These are phyloP conservation scores for Epichloe coenophiala DNA, from an alignment of 2,329 filamentous ascomycete species.

Conservation along the genomic window DNA sequence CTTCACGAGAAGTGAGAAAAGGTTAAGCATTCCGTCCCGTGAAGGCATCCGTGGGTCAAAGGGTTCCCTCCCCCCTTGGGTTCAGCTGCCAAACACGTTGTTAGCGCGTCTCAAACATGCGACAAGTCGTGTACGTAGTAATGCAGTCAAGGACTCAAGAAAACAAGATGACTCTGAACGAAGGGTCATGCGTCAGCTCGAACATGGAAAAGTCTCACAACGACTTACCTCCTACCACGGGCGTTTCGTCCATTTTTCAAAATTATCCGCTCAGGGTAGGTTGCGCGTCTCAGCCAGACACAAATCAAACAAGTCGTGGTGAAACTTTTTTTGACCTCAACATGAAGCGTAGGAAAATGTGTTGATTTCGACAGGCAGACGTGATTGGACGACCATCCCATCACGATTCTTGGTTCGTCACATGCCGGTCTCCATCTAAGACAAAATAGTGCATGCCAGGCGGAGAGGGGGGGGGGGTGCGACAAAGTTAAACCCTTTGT, in stretches of 20 bases:
- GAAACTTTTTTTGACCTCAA: background rate
- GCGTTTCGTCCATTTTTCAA: no score
- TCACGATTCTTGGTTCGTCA: slow-evolving; percentile 1
- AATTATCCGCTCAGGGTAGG: no score
- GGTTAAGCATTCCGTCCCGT: no score
- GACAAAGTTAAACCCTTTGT: background rate
- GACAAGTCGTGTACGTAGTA: no score
- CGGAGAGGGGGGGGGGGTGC: background rate
- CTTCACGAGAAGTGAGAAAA: no score
- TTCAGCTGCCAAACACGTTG: no score
- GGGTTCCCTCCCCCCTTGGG: no score
- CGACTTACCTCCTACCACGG: background rate
- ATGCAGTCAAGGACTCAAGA: no score
- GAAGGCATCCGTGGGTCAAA: no score
- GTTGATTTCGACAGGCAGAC: background rate
- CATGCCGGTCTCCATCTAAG: background rate
- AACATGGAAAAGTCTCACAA: no score
- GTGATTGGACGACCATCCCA: background rate
- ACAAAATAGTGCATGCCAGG: background rate
- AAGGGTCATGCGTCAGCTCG: background rate
- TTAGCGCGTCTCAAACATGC: no score
- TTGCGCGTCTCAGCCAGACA: no score
- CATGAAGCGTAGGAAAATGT: background rate
- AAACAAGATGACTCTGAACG: background rate
- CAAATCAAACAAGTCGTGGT: background rate